Percentiles rank a stretch among this genome's conserved stretches.
Evolutionary conservation across 495 filamentous ascomycete species (phyloP).

Genomic region (Lindgomyces ingoldianus): DNA sequence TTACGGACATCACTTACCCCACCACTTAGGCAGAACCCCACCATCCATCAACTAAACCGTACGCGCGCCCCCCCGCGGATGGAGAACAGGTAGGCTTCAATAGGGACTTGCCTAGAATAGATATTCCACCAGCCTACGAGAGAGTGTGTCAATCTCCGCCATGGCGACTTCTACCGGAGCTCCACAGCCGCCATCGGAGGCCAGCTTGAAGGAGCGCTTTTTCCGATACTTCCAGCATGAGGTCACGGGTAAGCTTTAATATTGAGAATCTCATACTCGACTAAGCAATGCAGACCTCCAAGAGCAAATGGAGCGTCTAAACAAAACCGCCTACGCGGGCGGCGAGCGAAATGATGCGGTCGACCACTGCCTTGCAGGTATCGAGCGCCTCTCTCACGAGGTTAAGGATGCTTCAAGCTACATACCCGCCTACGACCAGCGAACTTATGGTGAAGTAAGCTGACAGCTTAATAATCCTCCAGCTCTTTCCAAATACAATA

Average conservation of each 20-base stretch:
- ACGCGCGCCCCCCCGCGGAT: not conserved
- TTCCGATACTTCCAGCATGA: conserved; percentile 76
- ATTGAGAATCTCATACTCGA: not conserved
- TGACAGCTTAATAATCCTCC: not conserved
- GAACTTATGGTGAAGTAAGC: conserved; percentile 68
- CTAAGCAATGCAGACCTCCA: conserved; percentile 54
- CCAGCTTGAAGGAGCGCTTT: conserved; percentile 68
- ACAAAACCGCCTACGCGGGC: conserved; percentile 53
- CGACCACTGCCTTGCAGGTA: conserved; percentile 66
- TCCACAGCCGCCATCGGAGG: conserved; percentile 40
- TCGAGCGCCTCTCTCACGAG: conserved; percentile 65
- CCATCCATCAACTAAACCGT: not conserved
- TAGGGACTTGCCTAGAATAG: not conserved
- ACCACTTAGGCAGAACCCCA: not conserved
- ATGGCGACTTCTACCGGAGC: conserved; percentile 12
- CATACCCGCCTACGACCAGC: conserved; percentile 75
- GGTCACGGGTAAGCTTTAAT: conserved; percentile 57
- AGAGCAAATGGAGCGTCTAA: conserved; percentile 60
- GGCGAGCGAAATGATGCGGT: conserved; percentile 64
- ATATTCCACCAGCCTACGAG: not conserved
- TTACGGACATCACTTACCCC: not conserved
- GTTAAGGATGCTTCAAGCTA: conserved; percentile 68
- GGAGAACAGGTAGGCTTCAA: no score
- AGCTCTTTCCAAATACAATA: not conserved
- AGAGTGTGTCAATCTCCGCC: not conserved